Percentiles rank a stretch among this genome's conserved stretches.
Conservation (phyloP, 768 basidiomycete genomes). For the Tylopilus felleus region DNA sequence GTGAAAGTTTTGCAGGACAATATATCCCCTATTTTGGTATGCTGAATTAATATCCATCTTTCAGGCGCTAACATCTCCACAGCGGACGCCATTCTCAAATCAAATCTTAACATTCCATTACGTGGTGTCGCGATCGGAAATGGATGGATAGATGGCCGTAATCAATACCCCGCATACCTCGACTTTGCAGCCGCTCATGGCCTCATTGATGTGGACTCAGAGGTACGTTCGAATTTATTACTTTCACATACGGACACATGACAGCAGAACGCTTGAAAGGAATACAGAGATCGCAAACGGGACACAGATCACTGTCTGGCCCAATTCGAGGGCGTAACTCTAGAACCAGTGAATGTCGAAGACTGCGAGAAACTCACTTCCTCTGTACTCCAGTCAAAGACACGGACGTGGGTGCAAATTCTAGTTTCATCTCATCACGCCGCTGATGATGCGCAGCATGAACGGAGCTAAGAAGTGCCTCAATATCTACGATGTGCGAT, state of each 20-base stretch:
- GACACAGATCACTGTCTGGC: slow-evolving; percentile 58
- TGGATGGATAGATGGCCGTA: slow-evolving; percentile 91
- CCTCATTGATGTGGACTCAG: slow-evolving; percentile 66
- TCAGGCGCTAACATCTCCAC: slow-evolving; percentile 5
- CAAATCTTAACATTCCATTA: slow-evolving; percentile 57
- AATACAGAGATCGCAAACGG: slow-evolving; percentile 57
- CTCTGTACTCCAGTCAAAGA: slow-evolving; percentile 34
- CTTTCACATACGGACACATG: slow-evolving; percentile 1
- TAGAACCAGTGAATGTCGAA: slow-evolving; percentile 54
- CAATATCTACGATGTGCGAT: slow-evolving; percentile 93
- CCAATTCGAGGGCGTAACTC: slow-evolving; percentile 35
- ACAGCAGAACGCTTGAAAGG: slow-evolving; percentile 34
- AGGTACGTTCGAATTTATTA: slow-evolving; percentile 40
- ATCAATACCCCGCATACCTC: slow-evolving; percentile 87
- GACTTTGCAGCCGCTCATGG: slow-evolving; percentile 82
- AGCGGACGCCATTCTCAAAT: slow-evolving; percentile 77
- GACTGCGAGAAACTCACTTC: slow-evolving; percentile 60
- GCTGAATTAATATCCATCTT: slow-evolving; percentile 8
- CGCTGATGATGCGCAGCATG: slow-evolving; percentile 41
- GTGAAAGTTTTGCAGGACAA: slow-evolving; percentile 97
- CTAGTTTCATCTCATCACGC: neutral
- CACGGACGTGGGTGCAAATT: slow-evolving; percentile 20
- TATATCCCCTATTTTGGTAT: slow-evolving; percentile 94
- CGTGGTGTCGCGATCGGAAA: slow-evolving; percentile 91
- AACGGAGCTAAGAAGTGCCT: slow-evolving; percentile 74